Conservation (phyloP, 2,329 filamentous ascomycete species). For the Talaromyces sp. region DNA sequence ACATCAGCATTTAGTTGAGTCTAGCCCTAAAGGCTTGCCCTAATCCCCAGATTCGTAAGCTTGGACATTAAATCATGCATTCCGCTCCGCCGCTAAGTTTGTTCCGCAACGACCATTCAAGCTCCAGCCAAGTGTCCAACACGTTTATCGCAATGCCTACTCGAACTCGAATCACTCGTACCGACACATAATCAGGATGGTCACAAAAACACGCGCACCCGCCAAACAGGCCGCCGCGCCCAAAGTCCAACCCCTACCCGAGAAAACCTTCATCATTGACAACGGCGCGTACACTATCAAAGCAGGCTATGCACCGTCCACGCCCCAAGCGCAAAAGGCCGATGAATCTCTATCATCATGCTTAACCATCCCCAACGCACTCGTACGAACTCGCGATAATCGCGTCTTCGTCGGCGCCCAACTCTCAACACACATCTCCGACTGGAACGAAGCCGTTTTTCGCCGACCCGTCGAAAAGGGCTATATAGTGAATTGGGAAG, state of each 20-base stretch:
- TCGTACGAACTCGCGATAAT: constrained; percentile 76
- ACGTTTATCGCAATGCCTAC: constrained; percentile 9
- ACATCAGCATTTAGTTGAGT: not conserved
- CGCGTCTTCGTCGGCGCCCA: constrained; percentile 78
- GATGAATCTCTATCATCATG: constrained; percentile 50
- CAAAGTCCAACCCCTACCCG: constrained; percentile 51
- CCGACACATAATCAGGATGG: constrained; percentile 17
- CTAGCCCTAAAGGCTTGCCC: constrained; percentile 25
- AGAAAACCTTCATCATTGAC: constrained; percentile 79
- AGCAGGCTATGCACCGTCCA: constrained; percentile 67
- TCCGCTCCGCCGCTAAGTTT: not conserved
- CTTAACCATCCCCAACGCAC: constrained; percentile 77
- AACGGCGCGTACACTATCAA: constrained; percentile 92
- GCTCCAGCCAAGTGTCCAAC: not conserved
- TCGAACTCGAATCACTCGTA: constrained; percentile 30
- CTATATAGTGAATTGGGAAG: constrained; percentile 94
- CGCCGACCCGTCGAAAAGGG: constrained; percentile 89
- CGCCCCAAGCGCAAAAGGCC: constrained; percentile 27
- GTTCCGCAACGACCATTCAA: not conserved
- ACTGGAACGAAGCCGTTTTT: constrained; percentile 86
- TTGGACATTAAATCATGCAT: constrained; percentile 7
- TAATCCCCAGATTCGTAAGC: constrained; percentile 23
- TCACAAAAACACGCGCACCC: constrained; percentile 33
- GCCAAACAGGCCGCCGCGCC: constrained; percentile 53
- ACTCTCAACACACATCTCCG: constrained; percentile 67